Evolutionary conservation across 2,329 filamentous ascomycete species (phyloP), one percentile per base, ranked within the genome.

Genomic region (Elsinoe fawcettii): DNA sequence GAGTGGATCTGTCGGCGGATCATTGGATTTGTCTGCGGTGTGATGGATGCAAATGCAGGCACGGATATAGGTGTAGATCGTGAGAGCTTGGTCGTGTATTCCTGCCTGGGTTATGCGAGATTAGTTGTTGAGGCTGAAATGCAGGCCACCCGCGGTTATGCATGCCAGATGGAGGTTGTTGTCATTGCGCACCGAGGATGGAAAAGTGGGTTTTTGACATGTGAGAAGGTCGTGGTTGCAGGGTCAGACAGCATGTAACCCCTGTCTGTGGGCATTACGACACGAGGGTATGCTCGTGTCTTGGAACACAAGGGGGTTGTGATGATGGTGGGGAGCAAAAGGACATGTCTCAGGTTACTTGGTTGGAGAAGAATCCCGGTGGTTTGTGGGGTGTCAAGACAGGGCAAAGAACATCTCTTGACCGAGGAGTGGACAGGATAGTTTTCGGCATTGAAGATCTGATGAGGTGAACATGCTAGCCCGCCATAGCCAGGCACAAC

Each of bases 241-340:
- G 32, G 49, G 49, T 53, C 49, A 53, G 49, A 53, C 49, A 53
- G 32, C 18, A 53, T 16, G 30, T 16, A 37, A 23, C 49, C 49
- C 49, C 49, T 53, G 49, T 53, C 32, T 53, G 32, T 23, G 49
- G n/a, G 30, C 18, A 23, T 53, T n/a, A 23, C 49, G 49, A 53
- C 49, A 53, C 27, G 23, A 49, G 25, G 16, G 27, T n/a, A 5
- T 44, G 44, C 44, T 49, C 44, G 44, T 49, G 44, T 49, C 44
- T 49, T 49, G 44, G 44, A 34, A 34, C 23, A 18, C 44, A 49
- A 49, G 44, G 44, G 27, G 23, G 23, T 44, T 5, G 18, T 23
- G 41, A 14, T 23, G 5, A 20, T 8, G 23, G 43, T n/a, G n/a
- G n/a, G 23, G 14, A 18, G 5, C 30, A 32, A 22, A 25, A 22